A percentile compares a stretch with the other conserved stretches of the same genome.
phyloP scores from a whole-genome alignment of 495 filamentous ascomycete species.

The Podospora pseudoanserina region DNA sequence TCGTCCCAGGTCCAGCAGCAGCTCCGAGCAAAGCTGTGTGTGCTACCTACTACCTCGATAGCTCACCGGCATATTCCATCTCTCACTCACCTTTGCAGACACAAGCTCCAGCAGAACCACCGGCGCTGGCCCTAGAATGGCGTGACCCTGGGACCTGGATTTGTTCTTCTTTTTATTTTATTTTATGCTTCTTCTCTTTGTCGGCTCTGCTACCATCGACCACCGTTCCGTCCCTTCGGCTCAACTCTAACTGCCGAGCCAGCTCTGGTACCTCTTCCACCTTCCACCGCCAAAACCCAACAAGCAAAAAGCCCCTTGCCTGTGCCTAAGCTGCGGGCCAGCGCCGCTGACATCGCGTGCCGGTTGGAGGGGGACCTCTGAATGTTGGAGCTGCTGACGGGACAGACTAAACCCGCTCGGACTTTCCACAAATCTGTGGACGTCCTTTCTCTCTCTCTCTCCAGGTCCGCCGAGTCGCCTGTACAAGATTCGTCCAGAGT shows the following conservation, averaged over 20 bases:
- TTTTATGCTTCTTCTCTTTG: neutral
- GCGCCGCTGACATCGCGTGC: neutral
- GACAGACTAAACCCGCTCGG: neutral
- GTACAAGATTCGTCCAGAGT: neutral
- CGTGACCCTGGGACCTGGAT: constrained; percentile 5
- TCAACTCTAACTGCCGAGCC: constrained; percentile 4
- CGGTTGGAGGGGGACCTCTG: neutral
- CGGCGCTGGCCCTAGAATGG: constrained; percentile 14
- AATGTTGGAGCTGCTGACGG: neutral
- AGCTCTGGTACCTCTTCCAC: neutral
- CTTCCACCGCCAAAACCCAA: constrained; percentile 1
- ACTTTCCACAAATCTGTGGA: neutral
- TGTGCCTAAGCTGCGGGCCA: neutral
- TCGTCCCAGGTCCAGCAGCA: neutral
- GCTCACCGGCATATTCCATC: neutral
- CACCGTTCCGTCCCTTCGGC: constrained; percentile 6
- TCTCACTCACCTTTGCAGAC: neutral
- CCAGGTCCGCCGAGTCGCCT: neutral
- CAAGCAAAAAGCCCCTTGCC: neutral
- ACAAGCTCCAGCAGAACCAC: constrained; percentile 3
- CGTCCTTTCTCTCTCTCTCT: neutral
- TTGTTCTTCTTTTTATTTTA: neutral
- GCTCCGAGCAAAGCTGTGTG: neutral
- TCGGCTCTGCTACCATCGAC: neutral
- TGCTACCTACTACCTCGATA: neutral